Evolutionary conservation across 805 yeast species (phyloP).

Genomic region (Candida ficus): DNA sequence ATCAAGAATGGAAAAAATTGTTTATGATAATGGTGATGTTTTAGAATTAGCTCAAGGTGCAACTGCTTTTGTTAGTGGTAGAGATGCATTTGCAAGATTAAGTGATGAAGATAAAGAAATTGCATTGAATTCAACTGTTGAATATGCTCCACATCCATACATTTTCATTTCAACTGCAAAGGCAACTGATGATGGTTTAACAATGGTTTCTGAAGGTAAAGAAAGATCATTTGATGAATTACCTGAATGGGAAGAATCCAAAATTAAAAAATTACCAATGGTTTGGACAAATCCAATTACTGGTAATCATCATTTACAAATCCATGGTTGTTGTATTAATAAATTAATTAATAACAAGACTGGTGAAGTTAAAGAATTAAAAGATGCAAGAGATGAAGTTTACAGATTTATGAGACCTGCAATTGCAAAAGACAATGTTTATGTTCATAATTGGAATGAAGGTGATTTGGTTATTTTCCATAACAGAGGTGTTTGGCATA

Average conservation of each 20-base stretch:
- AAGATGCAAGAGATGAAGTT: constrained; percentile 67
- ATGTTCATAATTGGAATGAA: constrained; percentile 76
- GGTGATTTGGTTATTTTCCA: constrained; percentile 86
- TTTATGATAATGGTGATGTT: constrained; percentile 63
- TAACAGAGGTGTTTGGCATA: constrained; percentile 88
- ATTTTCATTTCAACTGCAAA: constrained; percentile 75
- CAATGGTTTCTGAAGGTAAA: constrained; percentile 77
- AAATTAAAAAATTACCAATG: constrained; percentile 73
- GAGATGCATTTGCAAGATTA: constrained; percentile 62
- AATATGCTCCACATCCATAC: constrained; percentile 91
- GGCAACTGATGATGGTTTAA: constrained; percentile 82
- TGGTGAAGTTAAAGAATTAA: constrained; percentile 59
- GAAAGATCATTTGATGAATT: constrained; percentile 62
- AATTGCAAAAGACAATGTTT: constrained; percentile 65
- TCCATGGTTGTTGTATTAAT: constrained; percentile 83
- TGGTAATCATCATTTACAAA: constrained; percentile 75
- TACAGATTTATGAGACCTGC: constrained; percentile 83
- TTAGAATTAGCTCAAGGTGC: constrained; percentile 77
- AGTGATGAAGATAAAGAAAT: constrained; percentile 66
- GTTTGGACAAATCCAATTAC: constrained; percentile 93
- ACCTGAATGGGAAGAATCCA: constrained; percentile 79
- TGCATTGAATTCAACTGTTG: constrained; percentile 75
- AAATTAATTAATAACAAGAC: constrained; percentile 47
- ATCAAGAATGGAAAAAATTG: constrained; percentile 55
- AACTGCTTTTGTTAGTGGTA: constrained; percentile 86